Conservation (phyloP, 208 protist species). For the Leishmania lainsoni region DNA sequence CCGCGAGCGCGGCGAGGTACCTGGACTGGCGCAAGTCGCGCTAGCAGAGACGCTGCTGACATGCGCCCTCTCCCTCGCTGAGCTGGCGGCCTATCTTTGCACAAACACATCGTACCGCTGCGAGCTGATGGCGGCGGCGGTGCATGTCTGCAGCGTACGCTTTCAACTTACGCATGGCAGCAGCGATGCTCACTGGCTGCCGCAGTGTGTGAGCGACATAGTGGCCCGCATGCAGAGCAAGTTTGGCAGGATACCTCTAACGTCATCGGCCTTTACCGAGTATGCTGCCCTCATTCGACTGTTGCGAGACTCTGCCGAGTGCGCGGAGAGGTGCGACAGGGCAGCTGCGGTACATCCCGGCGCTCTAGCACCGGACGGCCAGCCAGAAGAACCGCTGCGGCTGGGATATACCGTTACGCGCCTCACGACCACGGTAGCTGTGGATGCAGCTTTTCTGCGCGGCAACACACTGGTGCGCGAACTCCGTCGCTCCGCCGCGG, state of each 20-base stretch:
- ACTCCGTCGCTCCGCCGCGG: constrained; percentile 6
- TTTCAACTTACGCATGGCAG: neutral
- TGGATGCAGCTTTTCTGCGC: constrained; percentile 19
- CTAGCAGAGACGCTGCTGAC: constrained; percentile 25
- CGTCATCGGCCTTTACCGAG: constrained; percentile 12
- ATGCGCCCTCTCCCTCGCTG: constrained; percentile 19
- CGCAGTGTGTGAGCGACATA: constrained; percentile 24
- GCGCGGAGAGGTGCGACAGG: constrained; percentile 9
- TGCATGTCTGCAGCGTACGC: constrained; percentile 23
- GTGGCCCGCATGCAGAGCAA: constrained; percentile 20
- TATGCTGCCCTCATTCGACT: constrained; percentile 19
- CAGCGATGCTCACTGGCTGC: constrained; percentile 12
- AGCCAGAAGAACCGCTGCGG: neutral
- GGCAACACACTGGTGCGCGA: constrained; percentile 30
- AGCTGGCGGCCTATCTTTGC: constrained; percentile 24
- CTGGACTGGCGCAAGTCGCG: constrained; percentile 4
- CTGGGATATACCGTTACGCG: constrained; percentile 24
- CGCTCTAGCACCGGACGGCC: neutral
- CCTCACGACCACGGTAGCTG: neutral
- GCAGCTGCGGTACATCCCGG: neutral
- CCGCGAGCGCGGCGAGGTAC: constrained; percentile 1
- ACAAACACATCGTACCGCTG: constrained; percentile 22
- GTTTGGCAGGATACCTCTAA: constrained; percentile 13
- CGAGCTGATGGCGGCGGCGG: constrained; percentile 20
- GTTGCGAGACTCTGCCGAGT: constrained; percentile 8